Evolutionary conservation across 495 filamentous ascomycete species (phyloP).

Genomic region (Trypethelium eluteriae): DNA sequence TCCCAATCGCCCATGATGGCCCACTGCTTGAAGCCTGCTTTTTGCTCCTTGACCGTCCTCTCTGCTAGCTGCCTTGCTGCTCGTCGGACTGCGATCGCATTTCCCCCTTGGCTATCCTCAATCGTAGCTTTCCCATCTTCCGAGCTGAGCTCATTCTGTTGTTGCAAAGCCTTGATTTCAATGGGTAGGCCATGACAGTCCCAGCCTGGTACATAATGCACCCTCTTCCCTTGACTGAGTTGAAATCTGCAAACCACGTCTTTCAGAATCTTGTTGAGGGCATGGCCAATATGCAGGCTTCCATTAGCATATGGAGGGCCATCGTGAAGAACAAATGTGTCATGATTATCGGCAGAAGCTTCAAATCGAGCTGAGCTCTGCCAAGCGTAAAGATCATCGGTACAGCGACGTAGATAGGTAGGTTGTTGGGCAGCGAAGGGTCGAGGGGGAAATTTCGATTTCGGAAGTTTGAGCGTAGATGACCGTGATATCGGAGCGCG

Average conservation of each 20-base stretch:
- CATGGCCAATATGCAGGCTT: slow-evolving; percentile 90
- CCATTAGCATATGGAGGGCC: slow-evolving; percentile 97
- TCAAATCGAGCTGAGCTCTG: slow-evolving; percentile 56
- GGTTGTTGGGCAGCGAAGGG: slow-evolving; percentile 41
- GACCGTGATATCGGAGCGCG: slow-evolving; percentile 22
- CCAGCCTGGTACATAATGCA: slow-evolving; percentile 92
- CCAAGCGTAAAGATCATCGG: slow-evolving; percentile 85
- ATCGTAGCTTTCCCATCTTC: slow-evolving; percentile 18
- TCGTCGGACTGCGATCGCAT: slow-evolving; percentile 50
- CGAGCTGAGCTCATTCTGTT: slow-evolving; percentile 32
- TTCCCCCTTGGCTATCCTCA: slow-evolving; percentile 17
- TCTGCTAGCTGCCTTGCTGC: slow-evolving; percentile 67
- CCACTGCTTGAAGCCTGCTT: slow-evolving; percentile 71
- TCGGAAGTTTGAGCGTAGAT: slow-evolving; percentile 37
- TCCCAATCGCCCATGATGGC: slow-evolving; percentile 94
- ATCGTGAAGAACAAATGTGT: slow-evolving; percentile 81
- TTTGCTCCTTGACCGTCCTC: slow-evolving; percentile 70
- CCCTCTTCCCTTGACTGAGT: slow-evolving; percentile 63
- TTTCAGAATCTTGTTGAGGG: slow-evolving; percentile 94
- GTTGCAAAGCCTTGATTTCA: slow-evolving; percentile 88
- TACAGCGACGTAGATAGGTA: slow-evolving; percentile 66
- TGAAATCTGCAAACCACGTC: slow-evolving; percentile 81
- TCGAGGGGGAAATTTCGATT: slow-evolving; percentile 40
- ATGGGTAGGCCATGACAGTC: slow-evolving; percentile 98
- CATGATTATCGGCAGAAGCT: slow-evolving; percentile 24